A percentile compares a stretch with the other conserved stretches of the same genome.
Evolutionary conservation across 1,284 basidiomycete species (phyloP).

Genomic region (Thelephora terrestris): DNA sequence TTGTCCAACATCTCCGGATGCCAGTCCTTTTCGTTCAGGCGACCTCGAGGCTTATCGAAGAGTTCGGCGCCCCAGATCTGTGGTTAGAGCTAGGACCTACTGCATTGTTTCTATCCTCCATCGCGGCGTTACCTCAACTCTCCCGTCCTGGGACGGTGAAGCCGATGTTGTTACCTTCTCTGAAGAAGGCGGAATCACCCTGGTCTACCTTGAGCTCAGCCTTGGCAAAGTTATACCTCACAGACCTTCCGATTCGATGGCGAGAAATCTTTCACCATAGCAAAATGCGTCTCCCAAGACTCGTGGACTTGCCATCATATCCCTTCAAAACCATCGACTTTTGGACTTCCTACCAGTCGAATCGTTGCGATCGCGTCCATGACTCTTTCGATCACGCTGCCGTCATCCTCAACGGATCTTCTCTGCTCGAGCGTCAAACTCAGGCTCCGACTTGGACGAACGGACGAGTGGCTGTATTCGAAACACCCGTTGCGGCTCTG

Average conservation of each 20-base stretch:
- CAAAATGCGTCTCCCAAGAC: slow-evolving; percentile 18
- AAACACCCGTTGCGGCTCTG: slow-evolving; percentile 38
- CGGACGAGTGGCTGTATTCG: slow-evolving; percentile 35
- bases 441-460: slow-evolving; percentile 33
- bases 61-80: slow-evolving; percentile 24
- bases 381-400: too few species aligned
- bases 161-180: slow-evolving; percentile 33
- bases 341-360: slow-evolving; percentile 43
- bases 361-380: not conserved
- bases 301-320: slow-evolving; percentile 47
- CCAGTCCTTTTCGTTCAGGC: slow-evolving; percentile 51
- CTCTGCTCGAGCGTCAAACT: too few species aligned
- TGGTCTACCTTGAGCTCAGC: slow-evolving; percentile 35
- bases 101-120: slow-evolving; percentile 38
- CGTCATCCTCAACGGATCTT: too few species aligned
- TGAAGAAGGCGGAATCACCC: slow-evolving; percentile 34
- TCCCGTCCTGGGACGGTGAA: slow-evolving; percentile 17
- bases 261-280: slow-evolving; percentile 32
- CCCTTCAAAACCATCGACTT: slow-evolving; percentile 47
- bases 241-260: slow-evolving; percentile 38
- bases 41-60: slow-evolving; percentile 29
- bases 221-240: slow-evolving; percentile 39
- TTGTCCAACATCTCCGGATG: slow-evolving; percentile 45
- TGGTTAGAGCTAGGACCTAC: slow-evolving; percentile 62
- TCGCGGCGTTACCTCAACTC: slow-evolving; percentile 24